phyloP scores from a whole-genome alignment of 345 rosid species.

The Alliaria petiolata region DNA sequence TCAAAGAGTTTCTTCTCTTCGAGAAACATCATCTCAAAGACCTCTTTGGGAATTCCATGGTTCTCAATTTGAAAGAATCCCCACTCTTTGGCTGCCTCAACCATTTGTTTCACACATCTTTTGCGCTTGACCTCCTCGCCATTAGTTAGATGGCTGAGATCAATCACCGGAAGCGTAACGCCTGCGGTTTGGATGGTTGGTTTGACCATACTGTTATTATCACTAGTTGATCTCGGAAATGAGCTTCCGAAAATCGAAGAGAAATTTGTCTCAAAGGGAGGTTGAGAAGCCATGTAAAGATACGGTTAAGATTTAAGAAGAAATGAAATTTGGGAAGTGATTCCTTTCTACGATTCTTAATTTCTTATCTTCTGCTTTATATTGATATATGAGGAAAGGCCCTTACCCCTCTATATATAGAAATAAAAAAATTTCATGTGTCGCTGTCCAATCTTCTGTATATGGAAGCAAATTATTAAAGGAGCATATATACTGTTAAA shows the following conservation, averaged over 20 bases:
- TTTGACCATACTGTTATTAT: background rate
- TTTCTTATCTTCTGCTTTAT: background rate
- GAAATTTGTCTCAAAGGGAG: constrained; percentile 27
- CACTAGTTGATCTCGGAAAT: background rate
- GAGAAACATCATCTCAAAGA: constrained; percentile 35
- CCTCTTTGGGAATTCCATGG: constrained; percentile 52
- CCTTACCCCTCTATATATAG: no score
- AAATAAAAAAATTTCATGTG: background rate
- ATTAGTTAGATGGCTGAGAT: constrained; percentile 34
- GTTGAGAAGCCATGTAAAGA: constrained; percentile 30
- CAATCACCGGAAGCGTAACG: constrained; percentile 49
- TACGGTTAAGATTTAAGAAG: background rate
- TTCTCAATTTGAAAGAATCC: constrained; percentile 74
- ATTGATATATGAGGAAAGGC: no score
- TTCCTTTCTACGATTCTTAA: background rate
- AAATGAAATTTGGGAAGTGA: constrained; percentile 7
- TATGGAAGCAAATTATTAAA: constrained; percentile 21
- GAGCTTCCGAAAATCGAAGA: constrained; percentile 4
- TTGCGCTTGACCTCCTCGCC: constrained; percentile 26
- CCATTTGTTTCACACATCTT: constrained; percentile 41
- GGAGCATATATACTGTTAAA: constrained; percentile 6
- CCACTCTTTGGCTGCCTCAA: constrained; percentile 55
- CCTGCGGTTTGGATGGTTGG: background rate
- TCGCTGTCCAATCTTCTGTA: constrained; percentile 19
- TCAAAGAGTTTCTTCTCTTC: constrained; percentile 49